Conservation (phyloP, 108 stramenopile species). For the Nitzschia sp. region DNA sequence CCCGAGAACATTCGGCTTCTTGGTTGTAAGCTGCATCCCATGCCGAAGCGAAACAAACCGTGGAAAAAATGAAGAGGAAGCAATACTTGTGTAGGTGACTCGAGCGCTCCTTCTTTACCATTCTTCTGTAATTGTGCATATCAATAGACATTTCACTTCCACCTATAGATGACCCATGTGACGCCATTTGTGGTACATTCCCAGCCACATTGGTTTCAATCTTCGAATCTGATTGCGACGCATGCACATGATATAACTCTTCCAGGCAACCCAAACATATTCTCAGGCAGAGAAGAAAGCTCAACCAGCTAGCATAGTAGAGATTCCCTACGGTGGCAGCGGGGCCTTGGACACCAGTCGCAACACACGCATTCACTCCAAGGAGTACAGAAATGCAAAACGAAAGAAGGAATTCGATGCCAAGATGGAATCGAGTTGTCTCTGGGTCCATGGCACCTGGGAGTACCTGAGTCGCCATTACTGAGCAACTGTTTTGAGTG, state of each 20-base stretch:
- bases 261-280: conserved; percentile 51
- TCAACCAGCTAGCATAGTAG: conserved; percentile 50
- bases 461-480: conserved; percentile 15
- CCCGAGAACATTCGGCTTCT: conserved; percentile 7
- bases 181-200: background rate
- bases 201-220: background rate
- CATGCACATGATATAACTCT: conserved; percentile 34
- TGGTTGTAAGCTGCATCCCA: conserved; percentile 44
- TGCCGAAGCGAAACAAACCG: conserved; percentile 41
- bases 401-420: conserved; percentile 35
- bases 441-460: conserved; percentile 8
- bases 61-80: conserved; percentile 40
- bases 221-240: conserved; percentile 11
- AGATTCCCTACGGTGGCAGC: conserved; percentile 54
- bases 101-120: conserved; percentile 14
- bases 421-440: background rate
- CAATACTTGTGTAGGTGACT: conserved; percentile 23
- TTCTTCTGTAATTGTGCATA: background rate
- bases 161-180: conserved; percentile 1
- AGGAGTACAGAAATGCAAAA: conserved; percentile 21
- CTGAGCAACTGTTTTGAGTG: conserved; percentile 14
- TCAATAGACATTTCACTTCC: conserved; percentile 8
- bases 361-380: conserved; percentile 44
- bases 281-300: conserved; percentile 40
- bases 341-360: conserved; percentile 49